These are phyloP conservation scores for Jamesozyma gamospora DNA, from an alignment of 805 yeast genomes.

Conservation along the genomic window DNA sequence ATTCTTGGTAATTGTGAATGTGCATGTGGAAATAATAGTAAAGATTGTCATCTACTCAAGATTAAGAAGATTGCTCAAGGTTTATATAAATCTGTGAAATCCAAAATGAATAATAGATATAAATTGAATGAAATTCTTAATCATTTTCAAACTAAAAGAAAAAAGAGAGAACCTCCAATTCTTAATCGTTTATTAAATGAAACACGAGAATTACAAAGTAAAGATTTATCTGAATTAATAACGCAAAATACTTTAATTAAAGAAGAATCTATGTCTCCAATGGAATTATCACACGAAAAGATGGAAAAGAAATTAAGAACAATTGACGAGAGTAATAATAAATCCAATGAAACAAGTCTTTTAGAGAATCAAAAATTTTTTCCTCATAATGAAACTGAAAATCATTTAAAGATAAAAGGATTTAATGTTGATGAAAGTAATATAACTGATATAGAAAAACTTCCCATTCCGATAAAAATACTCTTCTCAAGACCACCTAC, in stretches of 20 bases:
- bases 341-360: conserved; percentile 1
- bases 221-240: conserved; percentile 1
- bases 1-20: conserved; percentile 58
- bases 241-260: neutral
- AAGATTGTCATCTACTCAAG: conserved; percentile 48
- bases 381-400: neutral
- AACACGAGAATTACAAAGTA: conserved; percentile 2
- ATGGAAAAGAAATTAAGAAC: too few species aligned
- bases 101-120: conserved; percentile 28
- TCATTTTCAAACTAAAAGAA: conserved; percentile 18
- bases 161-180: conserved; percentile 25
- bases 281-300: neutral
- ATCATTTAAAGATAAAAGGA: neutral
- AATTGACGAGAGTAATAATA: too few species aligned
- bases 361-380: neutral
- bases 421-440: conserved; percentile 17
- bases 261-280: neutral
- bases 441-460: conserved; percentile 13
- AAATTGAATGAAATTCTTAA: conserved; percentile 31
- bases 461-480: conserved; percentile 20
- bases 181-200: conserved; percentile 9
- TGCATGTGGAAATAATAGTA: conserved; percentile 35
- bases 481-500: conserved; percentile 2
- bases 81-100: conserved; percentile 47
- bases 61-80: conserved; percentile 54